phyloP scores from a whole-genome alignment of 108 stramenopile genomes.

The Pseudonitzschia multiseries region DNA sequence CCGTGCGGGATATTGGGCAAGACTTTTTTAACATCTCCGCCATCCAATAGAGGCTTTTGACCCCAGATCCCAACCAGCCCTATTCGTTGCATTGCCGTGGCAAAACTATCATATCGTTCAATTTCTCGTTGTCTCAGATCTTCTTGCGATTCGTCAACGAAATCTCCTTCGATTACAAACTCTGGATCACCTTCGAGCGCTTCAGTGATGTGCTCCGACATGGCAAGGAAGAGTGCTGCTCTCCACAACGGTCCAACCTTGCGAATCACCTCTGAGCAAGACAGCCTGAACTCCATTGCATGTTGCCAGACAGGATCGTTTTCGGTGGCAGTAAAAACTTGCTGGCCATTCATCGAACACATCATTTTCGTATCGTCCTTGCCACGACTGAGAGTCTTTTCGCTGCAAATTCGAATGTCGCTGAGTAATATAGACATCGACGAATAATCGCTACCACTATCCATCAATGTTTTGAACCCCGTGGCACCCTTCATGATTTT shows the following conservation, averaged over 20 bases:
- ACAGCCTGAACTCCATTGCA: conserved; percentile 75
- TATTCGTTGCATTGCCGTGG: conserved; percentile 71
- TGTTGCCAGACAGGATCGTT: conserved; percentile 76
- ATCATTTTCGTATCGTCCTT: conserved; percentile 15
- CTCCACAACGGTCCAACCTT: conserved; percentile 72
- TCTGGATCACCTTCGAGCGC: conserved; percentile 36
- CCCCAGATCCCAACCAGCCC: conserved; percentile 79
- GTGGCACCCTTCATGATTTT: conserved; percentile 74
- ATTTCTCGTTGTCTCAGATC: conserved; percentile 64
- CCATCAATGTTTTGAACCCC: conserved; percentile 64
- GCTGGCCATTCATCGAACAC: conserved; percentile 57
- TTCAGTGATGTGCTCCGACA: conserved; percentile 65
- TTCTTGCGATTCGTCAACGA: conserved; percentile 70
- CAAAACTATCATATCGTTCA: conserved; percentile 68
- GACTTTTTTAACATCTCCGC: conserved; percentile 64
- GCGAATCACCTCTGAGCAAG: conserved; percentile 48
- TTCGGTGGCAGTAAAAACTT: conserved; percentile 58
- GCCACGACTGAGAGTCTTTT: neutral
- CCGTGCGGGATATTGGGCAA: conserved; percentile 67
- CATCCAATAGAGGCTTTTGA: conserved; percentile 73
- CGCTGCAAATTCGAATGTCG: conserved; percentile 48
- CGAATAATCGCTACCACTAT: conserved; percentile 62
- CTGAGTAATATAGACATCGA: conserved; percentile 70
- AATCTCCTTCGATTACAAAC: conserved; percentile 71
- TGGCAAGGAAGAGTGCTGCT: conserved; percentile 66